Evolutionary conservation across 1,284 basidiomycete species (phyloP).

Genomic region (Golubevia sp.): DNA sequence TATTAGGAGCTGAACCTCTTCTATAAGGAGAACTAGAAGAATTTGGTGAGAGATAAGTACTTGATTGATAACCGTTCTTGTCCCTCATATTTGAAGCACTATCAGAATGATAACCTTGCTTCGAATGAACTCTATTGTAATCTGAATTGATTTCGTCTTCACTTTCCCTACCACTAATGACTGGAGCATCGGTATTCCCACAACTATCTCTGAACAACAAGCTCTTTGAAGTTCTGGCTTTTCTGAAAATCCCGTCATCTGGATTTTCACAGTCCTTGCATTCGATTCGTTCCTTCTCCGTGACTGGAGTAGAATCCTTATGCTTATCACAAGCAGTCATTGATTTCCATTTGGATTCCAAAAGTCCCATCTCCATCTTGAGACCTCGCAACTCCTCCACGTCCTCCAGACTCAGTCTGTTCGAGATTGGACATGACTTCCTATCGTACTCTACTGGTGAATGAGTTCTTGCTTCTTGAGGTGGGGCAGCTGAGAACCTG

Average conservation of each 20-base stretch:
- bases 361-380: conserved; percentile 54
- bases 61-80: no score
- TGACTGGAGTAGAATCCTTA: conserved; percentile 25
- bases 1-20: no score
- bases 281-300: conserved; percentile 9
- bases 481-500: conserved; percentile 47
- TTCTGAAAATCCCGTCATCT: background rate
- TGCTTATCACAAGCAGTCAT: conserved; percentile 36
- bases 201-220: no score
- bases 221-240: no score
- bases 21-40: no score
- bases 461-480: conserved; percentile 49
- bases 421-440: conserved; percentile 49
- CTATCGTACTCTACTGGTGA: conserved; percentile 60
- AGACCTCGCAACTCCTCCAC: conserved; percentile 53
- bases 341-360: conserved; percentile 52
- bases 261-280: background rate
- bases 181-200: background rate
- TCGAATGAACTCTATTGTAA: no score
- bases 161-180: no score
- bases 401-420: conserved; percentile 47
- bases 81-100: no score
- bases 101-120: no score
- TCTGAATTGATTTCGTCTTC: no score
- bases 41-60: no score